Evolutionary conservation across 1,139 yeast genomes (phyloP).

Genomic region (Groenewaldozyma auringiensis): DNA sequence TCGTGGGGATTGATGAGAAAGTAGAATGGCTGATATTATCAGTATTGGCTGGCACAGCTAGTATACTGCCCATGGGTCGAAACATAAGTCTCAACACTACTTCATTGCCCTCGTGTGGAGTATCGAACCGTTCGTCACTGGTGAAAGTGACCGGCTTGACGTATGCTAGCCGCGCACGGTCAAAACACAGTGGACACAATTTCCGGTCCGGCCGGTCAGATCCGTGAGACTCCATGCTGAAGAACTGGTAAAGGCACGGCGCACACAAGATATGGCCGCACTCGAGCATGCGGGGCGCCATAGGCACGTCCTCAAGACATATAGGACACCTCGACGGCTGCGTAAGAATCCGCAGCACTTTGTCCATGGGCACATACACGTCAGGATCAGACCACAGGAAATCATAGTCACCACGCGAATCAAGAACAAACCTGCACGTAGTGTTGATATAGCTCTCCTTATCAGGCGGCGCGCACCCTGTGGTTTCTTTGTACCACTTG

Average conservation of each 20-base stretch:
- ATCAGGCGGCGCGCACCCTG: conserved; percentile 31
- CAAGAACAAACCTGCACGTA: conserved; percentile 75
- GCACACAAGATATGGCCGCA: conserved; percentile 93
- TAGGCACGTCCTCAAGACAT: conserved; percentile 72
- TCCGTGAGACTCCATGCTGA: conserved; percentile 44
- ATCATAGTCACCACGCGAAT: conserved; percentile 45
- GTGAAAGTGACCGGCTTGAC: conserved; percentile 62
- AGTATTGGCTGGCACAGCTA: conserved; percentile 51
- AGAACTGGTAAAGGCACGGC: conserved; percentile 66
- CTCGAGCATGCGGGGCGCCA: conserved; percentile 89
- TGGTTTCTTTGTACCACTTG: neutral
- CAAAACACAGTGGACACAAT: conserved; percentile 83
- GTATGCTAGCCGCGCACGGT: conserved; percentile 50
- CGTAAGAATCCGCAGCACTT: conserved; percentile 67
- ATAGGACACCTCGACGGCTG: conserved; percentile 81
- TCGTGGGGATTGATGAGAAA: conserved; percentile 20
- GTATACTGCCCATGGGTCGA: conserved; percentile 50
- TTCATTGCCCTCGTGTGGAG: conserved; percentile 55
- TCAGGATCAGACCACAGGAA: conserved; percentile 67
- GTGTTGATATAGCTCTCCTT: conserved; percentile 79
- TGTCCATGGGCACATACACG: conserved; percentile 52
- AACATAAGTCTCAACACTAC: conserved; percentile 63
- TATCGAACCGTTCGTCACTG: conserved; percentile 50
- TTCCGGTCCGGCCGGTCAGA: conserved; percentile 33
- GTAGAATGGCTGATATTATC: conserved; percentile 14